Conservation (phyloP, 495 filamentous ascomycete genomes). For the Massariosphaeria phaeospora region DNA sequence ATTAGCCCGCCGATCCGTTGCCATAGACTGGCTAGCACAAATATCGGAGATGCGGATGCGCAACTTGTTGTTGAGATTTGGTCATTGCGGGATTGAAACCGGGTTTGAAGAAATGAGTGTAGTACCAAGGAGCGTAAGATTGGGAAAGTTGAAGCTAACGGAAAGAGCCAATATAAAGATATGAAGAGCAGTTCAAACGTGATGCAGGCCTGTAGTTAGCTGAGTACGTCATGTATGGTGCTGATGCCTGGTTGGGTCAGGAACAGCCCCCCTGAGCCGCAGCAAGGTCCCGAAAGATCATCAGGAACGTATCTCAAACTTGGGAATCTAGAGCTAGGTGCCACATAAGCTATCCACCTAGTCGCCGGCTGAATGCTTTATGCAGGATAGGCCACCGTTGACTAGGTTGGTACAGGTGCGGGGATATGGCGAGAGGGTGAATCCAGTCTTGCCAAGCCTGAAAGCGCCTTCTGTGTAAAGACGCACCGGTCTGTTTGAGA, state of each 20-base stretch:
- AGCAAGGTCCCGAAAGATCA: not conserved
- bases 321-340: not conserved
- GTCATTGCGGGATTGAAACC: conserved; percentile 1
- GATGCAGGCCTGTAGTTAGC: not conserved
- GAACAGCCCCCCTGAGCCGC: not conserved
- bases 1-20: conserved; percentile 14
- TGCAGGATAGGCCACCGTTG: not conserved
- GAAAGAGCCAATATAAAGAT: conserved; percentile 24
- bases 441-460: not conserved
- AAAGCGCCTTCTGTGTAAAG: not conserved
- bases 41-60: not conserved
- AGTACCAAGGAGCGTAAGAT: not conserved
- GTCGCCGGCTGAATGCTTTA: conserved; percentile 17
- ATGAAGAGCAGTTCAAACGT: conserved; percentile 9
- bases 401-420: not conserved
- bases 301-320: not conserved
- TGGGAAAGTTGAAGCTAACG: too few relatives aligned
- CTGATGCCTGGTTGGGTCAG: conserved; percentile 11
- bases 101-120: conserved; percentile 17
- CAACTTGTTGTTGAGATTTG: conserved; percentile 4
- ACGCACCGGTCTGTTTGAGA: not conserved
- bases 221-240: conserved; percentile 15
- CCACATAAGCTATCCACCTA: not conserved
- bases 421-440: not conserved
- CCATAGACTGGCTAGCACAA: too few relatives aligned